These are phyloP conservation scores for Pseudocercospora vitis DNA, from an alignment of 2,329 filamentous ascomycete species.

Conservation along the genomic window DNA sequence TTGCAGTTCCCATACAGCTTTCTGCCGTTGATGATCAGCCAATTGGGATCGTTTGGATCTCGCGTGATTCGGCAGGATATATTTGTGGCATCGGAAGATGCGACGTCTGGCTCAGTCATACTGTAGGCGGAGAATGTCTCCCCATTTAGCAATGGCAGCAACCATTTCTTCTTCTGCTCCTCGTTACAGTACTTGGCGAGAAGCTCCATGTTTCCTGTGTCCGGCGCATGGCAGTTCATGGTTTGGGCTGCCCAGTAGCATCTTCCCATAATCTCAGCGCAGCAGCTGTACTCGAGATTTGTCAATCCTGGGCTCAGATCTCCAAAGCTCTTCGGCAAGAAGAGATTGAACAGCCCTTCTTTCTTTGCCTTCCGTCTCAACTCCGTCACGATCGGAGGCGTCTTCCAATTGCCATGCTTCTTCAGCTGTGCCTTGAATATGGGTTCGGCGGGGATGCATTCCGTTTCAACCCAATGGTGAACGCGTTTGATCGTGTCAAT, in stretches of 20 bases:
- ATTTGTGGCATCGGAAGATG: constrained; percentile 50
- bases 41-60: constrained; percentile 77
- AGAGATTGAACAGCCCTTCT: constrained; percentile 28
- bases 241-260: constrained; percentile 48
- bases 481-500: constrained; percentile 27
- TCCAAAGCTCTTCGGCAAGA: constrained; percentile 32
- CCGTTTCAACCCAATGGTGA: constrained; percentile 29
- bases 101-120: constrained; percentile 53
- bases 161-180: constrained; percentile 51
- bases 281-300: constrained; percentile 49
- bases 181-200: constrained; percentile 51
- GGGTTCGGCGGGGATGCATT: constrained; percentile 29
- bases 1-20: constrained; percentile 99
- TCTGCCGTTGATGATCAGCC: constrained; percentile 87
- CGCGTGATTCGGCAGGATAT: constrained; percentile 57
- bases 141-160: constrained; percentile 49
- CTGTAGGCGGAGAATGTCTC: constrained; percentile 50
- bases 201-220: constrained; percentile 53
- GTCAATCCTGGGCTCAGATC: constrained; percentile 46
- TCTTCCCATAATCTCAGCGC: constrained; percentile 49
- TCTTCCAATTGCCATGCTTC: constrained; percentile 27
- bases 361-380: constrained; percentile 25
- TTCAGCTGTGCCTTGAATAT: constrained; percentile 29
- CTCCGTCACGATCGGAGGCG: constrained; percentile 25
- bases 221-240: constrained; percentile 43